Base-by-base conservation (phyloP, 179 eudicot species). In the Carnegiea gigantea region DNA sequence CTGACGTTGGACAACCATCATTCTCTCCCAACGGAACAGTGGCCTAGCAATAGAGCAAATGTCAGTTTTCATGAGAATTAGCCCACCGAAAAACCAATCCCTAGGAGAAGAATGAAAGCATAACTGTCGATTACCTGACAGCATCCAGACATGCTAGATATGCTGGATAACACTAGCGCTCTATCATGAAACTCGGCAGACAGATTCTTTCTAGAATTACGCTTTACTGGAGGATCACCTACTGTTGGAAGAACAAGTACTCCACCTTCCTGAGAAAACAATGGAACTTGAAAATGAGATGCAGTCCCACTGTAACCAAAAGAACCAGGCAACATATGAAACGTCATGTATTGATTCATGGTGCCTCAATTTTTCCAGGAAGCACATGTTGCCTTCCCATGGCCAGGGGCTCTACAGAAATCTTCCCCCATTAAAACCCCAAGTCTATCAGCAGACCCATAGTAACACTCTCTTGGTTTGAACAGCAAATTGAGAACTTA, bases 91-190 rank as follows among this genome's bases (percentile, higher is more conserved):
- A 77, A 62, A 60, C 46, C 23, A n/a, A 21, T 78, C 46, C 40
- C 30, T 21, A 84, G 2, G 26, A 4, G 38, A 40, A 26, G n/a
- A 49, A 57, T 7, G 57, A 5, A 76, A 44, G 46, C 77, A 46
- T 30, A 44, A 62, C 3, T 51, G 18, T 60, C 23, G n/a, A 76
- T 81, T 89, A 95, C 97, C 97, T 95, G 93, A 79, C 98, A 95
- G 82, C 98, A 94, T 72, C 98, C 98, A 24, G 98, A 93, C 98
- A 95, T 89, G 85, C 89, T 92, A 70, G 96, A 88, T 81, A 92
- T 88, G 88, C 98, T 89, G 75, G 90, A 87, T 75, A 93, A 77
- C 81, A 90, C 82, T 86, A 87, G 85, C 73, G 91, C 84, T 84
- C 93, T 88, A 75, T 93, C 91, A 79, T 88, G 88, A 80, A 92